Evolutionary conservation across 2,329 filamentous ascomycete species (phyloP).

Genomic region (Ophiostoma piceae): DNA sequence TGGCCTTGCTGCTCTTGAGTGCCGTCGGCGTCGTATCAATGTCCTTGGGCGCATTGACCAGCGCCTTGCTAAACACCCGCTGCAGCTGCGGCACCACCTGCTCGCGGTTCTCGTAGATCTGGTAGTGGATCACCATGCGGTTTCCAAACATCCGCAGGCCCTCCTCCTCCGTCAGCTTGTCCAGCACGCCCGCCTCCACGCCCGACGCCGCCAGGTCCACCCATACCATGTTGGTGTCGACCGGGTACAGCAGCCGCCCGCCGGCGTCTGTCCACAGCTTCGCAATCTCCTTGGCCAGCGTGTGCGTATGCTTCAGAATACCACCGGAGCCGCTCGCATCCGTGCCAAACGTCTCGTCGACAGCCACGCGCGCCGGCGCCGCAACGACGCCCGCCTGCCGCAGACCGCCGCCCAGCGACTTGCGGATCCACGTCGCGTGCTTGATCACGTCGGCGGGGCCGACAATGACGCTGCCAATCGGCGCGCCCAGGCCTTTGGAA

Average conservation of each 20-base stretch:
- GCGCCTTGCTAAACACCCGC: constrained; percentile 46
- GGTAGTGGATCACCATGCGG: constrained; percentile 47
- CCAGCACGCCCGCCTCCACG: constrained; percentile 38
- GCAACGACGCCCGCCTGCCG: constrained; percentile 72
- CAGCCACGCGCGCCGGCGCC: constrained; percentile 67
- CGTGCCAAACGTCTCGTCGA: constrained; percentile 70
- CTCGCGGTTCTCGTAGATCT: constrained; percentile 58
- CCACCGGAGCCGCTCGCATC: constrained; percentile 56
- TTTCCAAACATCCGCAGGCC: constrained; percentile 41
- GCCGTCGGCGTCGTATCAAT: constrained; percentile 10
- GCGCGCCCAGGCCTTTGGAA: constrained; percentile 50
- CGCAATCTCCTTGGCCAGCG: constrained; percentile 55
- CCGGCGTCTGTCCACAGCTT: constrained; percentile 62
- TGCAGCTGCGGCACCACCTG: constrained; percentile 55
- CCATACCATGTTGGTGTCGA: constrained; percentile 93
- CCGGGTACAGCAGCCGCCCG: constrained; percentile 61
- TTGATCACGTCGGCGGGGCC: constrained; percentile 52
- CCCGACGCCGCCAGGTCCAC: constrained; percentile 62
- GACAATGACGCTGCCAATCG: constrained; percentile 46
- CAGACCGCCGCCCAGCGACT: constrained; percentile 73
- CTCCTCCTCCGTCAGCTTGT: constrained; percentile 38
- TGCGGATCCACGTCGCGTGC: constrained; percentile 69
- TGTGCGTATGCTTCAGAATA: constrained; percentile 55
- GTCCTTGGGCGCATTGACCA: constrained; percentile 27
- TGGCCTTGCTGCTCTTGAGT: neutral